These are phyloP conservation scores for Lachnellula arida DNA, from an alignment of 2,329 filamentous ascomycete species.

Conservation along the genomic window DNA sequence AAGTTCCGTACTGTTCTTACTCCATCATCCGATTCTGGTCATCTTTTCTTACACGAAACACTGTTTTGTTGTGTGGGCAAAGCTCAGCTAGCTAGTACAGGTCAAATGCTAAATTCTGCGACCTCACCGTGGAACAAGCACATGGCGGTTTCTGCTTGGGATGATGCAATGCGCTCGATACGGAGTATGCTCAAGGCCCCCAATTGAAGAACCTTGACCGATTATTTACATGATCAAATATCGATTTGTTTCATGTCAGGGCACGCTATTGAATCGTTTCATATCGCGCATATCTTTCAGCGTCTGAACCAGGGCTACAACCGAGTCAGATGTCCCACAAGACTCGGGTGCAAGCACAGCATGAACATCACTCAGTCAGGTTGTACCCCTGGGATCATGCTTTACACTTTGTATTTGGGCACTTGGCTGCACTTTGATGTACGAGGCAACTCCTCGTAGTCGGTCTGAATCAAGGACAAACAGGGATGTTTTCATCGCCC, in stretches of 20 bases:
- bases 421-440: too few species aligned
- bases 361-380: too few species aligned
- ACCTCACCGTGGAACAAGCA: background rate
- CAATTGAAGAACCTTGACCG: background rate
- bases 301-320: background rate
- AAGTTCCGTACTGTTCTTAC: background rate
- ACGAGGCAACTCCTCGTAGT: background rate
- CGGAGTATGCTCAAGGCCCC: background rate
- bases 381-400: too few species aligned
- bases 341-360: background rate
- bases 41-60: background rate
- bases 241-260: background rate
- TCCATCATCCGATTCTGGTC: background rate
- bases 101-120: background rate
- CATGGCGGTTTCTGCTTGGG: background rate
- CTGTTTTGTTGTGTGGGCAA: background rate
- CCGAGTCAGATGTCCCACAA: background rate
- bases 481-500: too few species aligned
- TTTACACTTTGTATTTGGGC: too few species aligned
- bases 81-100: background rate
- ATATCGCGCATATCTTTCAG: background rate
- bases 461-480: too few species aligned
- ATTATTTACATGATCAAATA: background rate
- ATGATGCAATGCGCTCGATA: background rate
- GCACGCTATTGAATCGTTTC: background rate